phyloP scores from a whole-genome alignment of 208 protist species.

The Acanthamoeba lenticulata region DNA sequence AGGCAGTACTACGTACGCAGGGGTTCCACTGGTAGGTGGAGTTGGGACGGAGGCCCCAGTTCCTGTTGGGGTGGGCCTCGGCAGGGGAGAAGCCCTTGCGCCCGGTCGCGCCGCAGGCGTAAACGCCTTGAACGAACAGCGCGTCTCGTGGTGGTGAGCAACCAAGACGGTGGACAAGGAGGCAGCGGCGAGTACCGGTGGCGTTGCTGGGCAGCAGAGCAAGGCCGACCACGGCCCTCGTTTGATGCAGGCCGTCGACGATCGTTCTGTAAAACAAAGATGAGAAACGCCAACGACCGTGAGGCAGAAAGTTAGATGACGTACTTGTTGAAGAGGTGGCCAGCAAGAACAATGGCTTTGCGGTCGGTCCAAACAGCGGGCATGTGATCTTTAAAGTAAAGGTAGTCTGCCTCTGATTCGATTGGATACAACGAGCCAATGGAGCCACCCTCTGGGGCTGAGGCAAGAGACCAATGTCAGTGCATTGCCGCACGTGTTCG shows the following conservation, averaged over 20 bases:
- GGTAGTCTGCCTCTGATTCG: background rate
- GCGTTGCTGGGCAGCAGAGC: background rate
- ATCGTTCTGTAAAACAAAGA: background rate
- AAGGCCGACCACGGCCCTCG: background rate
- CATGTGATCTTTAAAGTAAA: background rate
- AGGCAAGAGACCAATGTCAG: background rate
- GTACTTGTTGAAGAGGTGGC: slow-evolving; percentile 51
- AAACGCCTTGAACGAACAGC: background rate
- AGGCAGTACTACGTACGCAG: background rate
- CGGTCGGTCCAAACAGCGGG: background rate
- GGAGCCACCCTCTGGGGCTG: background rate
- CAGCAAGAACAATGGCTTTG: slow-evolving; percentile 37
- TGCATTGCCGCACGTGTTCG: background rate
- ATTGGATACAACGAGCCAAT: slow-evolving; percentile 7
- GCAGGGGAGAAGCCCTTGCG: slow-evolving; percentile 29
- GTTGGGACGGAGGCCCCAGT: slow-evolving; percentile 40
- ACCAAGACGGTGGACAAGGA: background rate
- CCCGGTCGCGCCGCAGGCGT: background rate
- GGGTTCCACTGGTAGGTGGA: slow-evolving; percentile 48
- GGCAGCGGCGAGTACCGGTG: background rate
- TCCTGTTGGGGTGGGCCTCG: background rate
- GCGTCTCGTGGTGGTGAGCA: background rate
- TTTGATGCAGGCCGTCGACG: slow-evolving; percentile 12
- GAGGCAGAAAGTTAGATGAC: background rate
- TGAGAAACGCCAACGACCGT: background rate